Conservation (phyloP, 305 asterid species). For the Ajuga reptans region DNA sequence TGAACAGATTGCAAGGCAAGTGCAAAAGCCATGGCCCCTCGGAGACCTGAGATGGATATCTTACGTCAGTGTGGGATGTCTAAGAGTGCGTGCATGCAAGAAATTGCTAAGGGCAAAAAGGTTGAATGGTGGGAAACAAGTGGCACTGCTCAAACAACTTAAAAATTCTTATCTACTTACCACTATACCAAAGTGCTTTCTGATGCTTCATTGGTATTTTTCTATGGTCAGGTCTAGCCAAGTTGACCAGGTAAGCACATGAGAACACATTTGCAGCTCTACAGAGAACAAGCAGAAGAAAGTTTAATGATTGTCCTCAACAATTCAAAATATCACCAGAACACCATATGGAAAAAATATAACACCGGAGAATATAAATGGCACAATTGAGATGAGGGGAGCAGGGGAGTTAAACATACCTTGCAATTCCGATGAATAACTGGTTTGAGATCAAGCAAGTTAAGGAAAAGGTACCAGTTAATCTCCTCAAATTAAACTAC, state of each 20-base stretch:
- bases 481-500: slow-evolving; percentile 14
- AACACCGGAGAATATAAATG: slow-evolving; percentile 1
- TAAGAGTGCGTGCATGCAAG: slow-evolving; percentile 4
- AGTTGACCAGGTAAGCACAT: slow-evolving; percentile 88
- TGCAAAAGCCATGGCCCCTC: slow-evolving; percentile 99
- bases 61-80: slow-evolving; percentile 15
- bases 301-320: slow-evolving; percentile 20
- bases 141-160: slow-evolving; percentile 7
- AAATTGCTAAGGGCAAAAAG: neutral
- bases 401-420: slow-evolving; percentile 40
- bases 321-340: slow-evolving; percentile 18
- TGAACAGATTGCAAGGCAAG: slow-evolving; percentile 92
- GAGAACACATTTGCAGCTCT: slow-evolving; percentile 99
- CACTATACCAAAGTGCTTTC: slow-evolving; percentile 98
- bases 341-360: neutral
- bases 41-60: slow-evolving; percentile 58
- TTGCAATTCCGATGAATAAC: slow-evolving; percentile 88
- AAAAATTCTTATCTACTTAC: slow-evolving; percentile 39
- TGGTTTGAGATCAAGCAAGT: slow-evolving; percentile 40
- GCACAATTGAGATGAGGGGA: neutral
- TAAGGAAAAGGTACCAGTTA: slow-evolving; percentile 36
- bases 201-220: slow-evolving; percentile 90
- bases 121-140: neutral
- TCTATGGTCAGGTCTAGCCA: slow-evolving; percentile 72
- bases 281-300: slow-evolving; percentile 34